phyloP scores from a whole-genome alignment of 2,329 filamentous ascomycete species.

The Aspergillus sp. region DNA sequence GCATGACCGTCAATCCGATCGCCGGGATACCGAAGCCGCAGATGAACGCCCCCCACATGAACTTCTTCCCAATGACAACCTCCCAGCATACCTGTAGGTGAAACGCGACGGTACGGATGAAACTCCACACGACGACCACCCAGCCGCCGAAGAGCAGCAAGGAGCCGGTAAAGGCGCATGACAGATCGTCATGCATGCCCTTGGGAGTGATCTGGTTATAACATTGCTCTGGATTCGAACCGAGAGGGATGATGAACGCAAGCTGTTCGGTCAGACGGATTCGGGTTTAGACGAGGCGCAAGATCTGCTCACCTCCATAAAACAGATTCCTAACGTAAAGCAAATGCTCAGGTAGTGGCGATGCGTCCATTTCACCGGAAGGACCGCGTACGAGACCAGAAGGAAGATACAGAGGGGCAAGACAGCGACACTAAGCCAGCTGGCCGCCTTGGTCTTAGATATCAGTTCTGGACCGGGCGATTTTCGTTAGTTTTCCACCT shows the following conservation, averaged over 20 bases:
- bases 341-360: slow-evolving; percentile 93
- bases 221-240: slow-evolving; percentile 75
- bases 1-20: slow-evolving; percentile 70
- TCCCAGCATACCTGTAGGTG: slow-evolving; percentile 99
- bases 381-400: slow-evolving; percentile 71
- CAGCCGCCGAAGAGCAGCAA: slow-evolving; percentile 85
- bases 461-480: slow-evolving; percentile 44
- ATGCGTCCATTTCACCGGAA: slow-evolving; percentile 86
- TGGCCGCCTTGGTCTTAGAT: slow-evolving; percentile 64
- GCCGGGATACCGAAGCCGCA: slow-evolving; percentile 82
- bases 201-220: slow-evolving; percentile 89
- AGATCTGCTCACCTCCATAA: slow-evolving; percentile 70
- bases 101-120: slow-evolving; percentile 83
- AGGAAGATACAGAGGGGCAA: slow-evolving; percentile 72
- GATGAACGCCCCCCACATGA: slow-evolving; percentile 81
- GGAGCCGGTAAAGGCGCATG: slow-evolving; percentile 85
- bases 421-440: slow-evolving; percentile 78
- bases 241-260: slow-evolving; percentile 86
- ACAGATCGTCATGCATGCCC: slow-evolving; percentile 77
- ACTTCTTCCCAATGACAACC: slow-evolving; percentile 78
- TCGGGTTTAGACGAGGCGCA: background rate
- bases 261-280: slow-evolving; percentile 53
- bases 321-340: slow-evolving; percentile 69
- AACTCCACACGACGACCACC: slow-evolving; percentile 80
- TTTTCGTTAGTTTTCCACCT: background rate